These are phyloP conservation scores for Thraustotheca clavata DNA, from an alignment of 352 stramenopile genomes.

Conservation along the genomic window DNA sequence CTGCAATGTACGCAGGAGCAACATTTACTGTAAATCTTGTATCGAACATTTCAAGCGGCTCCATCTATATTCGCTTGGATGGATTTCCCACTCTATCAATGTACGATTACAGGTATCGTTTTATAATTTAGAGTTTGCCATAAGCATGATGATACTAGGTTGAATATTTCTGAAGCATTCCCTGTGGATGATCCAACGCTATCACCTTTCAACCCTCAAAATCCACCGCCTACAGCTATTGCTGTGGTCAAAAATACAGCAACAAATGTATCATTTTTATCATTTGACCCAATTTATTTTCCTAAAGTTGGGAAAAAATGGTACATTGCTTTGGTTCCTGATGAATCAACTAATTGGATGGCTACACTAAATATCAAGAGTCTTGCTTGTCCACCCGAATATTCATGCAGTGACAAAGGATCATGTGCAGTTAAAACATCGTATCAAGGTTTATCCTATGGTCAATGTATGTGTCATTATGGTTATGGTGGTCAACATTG, in stretches of 20 bases:
- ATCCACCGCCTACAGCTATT: neutral
- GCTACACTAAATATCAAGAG: constrained; percentile 27
- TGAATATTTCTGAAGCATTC: neutral
- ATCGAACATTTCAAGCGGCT: constrained; percentile 9
- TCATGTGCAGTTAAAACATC: constrained; percentile 25
- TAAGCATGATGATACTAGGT: no score
- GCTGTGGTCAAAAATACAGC: constrained; percentile 7
- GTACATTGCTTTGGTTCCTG: constrained; percentile 26
- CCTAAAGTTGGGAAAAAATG: constrained; percentile 23
- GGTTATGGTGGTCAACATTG: constrained; percentile 33
- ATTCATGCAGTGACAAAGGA: constrained; percentile 27
- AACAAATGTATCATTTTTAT: constrained; percentile 12
- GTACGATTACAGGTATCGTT: constrained; percentile 30
- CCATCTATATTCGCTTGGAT: constrained; percentile 28
- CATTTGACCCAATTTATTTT: constrained; percentile 23
- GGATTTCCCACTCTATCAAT: constrained; percentile 22
- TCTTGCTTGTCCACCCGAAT: constrained; percentile 21
- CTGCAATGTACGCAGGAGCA: constrained; percentile 27
- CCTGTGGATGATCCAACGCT: neutral
- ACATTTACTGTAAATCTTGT: constrained; percentile 28
- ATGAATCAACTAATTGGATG: constrained; percentile 2
- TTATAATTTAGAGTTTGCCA: neutral
- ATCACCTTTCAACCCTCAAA: neutral
- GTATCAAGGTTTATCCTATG: constrained; percentile 30
- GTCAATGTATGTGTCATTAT: constrained; percentile 30